phyloP scores from a whole-genome alignment of 1,139 yeast genomes.

The Blastobotrys malaysiensis region DNA sequence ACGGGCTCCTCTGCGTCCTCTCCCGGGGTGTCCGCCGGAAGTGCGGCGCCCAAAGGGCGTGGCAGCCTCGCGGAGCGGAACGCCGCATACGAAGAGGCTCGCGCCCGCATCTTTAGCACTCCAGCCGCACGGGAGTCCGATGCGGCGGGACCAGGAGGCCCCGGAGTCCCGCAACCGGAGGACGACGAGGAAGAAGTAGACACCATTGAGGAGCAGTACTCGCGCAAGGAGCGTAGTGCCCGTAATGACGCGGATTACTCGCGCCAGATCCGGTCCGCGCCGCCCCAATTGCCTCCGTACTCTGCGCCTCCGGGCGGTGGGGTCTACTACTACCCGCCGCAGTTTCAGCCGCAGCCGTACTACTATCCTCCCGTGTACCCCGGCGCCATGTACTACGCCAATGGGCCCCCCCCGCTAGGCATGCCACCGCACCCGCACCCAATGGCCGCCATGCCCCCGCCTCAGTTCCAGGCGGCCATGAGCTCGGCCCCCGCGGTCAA shows the following conservation, averaged over 20 bases:
- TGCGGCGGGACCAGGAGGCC: too few relatives aligned
- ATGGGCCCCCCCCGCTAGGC: not conserved
- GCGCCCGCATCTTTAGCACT: constrained; percentile 43
- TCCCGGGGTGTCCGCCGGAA: not conserved
- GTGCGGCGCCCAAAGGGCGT: constrained; percentile 6
- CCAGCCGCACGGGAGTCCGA: constrained; percentile 28
- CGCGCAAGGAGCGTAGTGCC: not conserved
- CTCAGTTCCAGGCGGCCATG: not conserved
- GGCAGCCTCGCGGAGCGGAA: constrained; percentile 32
- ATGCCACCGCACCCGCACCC: not conserved
- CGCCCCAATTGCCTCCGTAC: not conserved
- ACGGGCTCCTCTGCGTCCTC: not conserved
- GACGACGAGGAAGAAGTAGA: not conserved
- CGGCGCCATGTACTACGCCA: not conserved
- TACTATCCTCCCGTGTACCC: not conserved
- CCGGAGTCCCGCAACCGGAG: constrained; percentile 7
- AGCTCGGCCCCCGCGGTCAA: not conserved
- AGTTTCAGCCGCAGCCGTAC: not conserved
- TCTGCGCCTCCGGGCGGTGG: not conserved
- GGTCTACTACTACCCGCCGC: not conserved
- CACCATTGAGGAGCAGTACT: not conserved
- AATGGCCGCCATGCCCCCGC: not conserved
- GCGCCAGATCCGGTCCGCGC: not conserved
- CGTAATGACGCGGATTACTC: not conserved
- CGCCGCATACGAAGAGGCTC: constrained; percentile 41